Conservation (phyloP, 805 yeast species). For the Nakazawaea sp. region DNA sequence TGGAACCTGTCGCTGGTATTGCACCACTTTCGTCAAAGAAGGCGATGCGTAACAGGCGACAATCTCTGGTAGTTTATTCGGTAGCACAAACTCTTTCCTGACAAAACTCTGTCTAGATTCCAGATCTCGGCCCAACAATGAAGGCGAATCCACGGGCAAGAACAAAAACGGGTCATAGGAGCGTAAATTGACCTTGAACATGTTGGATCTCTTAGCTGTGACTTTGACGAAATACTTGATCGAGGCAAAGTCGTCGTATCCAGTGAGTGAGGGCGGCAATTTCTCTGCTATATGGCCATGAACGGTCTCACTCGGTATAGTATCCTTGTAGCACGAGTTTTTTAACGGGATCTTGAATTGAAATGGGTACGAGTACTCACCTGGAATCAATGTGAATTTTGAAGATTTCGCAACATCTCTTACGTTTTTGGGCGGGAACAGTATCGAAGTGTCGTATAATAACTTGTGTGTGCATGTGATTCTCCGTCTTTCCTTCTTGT, state of each 20-base stretch:
- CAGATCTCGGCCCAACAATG: conserved; percentile 16
- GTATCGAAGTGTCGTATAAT: conserved; percentile 39
- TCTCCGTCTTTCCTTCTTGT: conserved; percentile 13
- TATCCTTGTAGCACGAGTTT: conserved; percentile 26
- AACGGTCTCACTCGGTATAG: not conserved
- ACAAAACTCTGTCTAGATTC: conserved; percentile 37
- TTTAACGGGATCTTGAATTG: conserved; percentile 35
- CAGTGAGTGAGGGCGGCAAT: conserved; percentile 22
- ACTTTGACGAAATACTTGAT: conserved; percentile 53
- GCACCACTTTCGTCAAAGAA: conserved; percentile 16
- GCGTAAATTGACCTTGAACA: conserved; percentile 41
- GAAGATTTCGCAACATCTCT: conserved; percentile 33
- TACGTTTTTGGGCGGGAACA: conserved; percentile 47
- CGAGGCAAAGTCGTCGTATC: conserved; percentile 23
- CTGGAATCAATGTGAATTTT: conserved; percentile 42
- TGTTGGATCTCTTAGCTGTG: conserved; percentile 47
- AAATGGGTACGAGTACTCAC: conserved; percentile 44
- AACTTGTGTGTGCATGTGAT: conserved; percentile 34
- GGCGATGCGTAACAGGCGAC: conserved; percentile 27
- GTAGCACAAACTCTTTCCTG: conserved; percentile 32
- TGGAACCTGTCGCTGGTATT: not conserved
- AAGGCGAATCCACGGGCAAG: conserved; percentile 37
- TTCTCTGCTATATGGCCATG: conserved; percentile 10
- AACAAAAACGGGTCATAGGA: conserved; percentile 43
- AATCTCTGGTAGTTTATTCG: conserved; percentile 34